Percentiles rank a stretch among this genome's conserved stretches.
phyloP scores from a whole-genome alignment of 148 eudicot species.

The Rhododendron mucronatum region DNA sequence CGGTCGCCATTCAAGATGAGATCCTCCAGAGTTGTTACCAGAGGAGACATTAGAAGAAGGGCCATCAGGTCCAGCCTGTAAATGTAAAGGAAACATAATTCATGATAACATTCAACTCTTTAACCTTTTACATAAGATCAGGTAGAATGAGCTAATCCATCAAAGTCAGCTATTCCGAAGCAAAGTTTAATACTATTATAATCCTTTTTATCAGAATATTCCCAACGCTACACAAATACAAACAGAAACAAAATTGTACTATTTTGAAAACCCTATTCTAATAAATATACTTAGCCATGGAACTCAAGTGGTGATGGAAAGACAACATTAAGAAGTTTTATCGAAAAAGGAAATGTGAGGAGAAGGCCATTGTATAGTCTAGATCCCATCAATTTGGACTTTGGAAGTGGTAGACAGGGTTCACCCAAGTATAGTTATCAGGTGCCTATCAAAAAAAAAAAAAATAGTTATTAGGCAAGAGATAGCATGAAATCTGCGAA shows the following conservation, averaged over 20 bases:
- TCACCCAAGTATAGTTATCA: background rate
- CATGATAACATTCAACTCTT: background rate
- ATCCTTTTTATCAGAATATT: background rate
- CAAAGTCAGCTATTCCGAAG: constrained; percentile 3
- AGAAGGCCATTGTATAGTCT: background rate
- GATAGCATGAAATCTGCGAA: background rate
- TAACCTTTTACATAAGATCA: background rate
- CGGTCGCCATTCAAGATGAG: constrained; percentile 2
- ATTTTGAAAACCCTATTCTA: background rate
- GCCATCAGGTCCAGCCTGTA: constrained; percentile 24
- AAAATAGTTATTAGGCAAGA: background rate
- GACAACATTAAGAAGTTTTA: background rate
- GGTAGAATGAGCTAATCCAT: background rate
- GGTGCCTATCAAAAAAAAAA: too few relatives aligned
- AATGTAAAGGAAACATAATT: background rate
- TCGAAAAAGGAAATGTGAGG: background rate
- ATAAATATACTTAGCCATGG: background rate
- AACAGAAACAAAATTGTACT: background rate
- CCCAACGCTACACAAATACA: background rate
- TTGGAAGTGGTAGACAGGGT: background rate
- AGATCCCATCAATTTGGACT: background rate
- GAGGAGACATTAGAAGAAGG: constrained; percentile 14
- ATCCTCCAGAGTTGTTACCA: constrained; percentile 2
- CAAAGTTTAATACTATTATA: background rate
- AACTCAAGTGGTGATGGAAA: background rate